phyloP scores from a whole-genome alignment of 345 rosid species.

The Ceriops tagal region DNA sequence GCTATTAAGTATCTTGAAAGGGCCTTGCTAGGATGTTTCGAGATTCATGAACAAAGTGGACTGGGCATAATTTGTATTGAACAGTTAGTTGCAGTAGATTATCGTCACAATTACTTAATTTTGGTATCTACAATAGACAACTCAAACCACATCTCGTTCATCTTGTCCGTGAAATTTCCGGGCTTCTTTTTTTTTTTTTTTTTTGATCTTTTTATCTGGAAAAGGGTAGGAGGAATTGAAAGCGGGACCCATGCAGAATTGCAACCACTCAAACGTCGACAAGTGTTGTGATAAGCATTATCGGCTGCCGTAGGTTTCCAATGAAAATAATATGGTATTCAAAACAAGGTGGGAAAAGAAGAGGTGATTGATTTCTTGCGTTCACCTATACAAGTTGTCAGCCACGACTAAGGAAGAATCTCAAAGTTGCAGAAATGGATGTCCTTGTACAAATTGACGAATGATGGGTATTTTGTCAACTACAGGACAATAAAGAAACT shows the following conservation, averaged over 20 bases:
- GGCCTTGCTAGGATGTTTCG: too few relatives aligned
- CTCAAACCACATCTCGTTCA: too few relatives aligned
- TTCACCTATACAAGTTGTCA: background rate
- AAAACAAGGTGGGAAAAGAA: background rate
- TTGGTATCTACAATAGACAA: too few relatives aligned
- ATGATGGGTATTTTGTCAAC: background rate
- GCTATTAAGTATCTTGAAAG: background rate
- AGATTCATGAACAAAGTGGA: too few relatives aligned
- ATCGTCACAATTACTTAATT: too few relatives aligned
- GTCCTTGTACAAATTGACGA: background rate
- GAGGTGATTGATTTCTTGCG: background rate
- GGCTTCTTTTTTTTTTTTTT: too few relatives aligned
- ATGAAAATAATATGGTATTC: background rate
- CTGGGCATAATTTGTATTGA: too few relatives aligned
- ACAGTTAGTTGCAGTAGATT: too few relatives aligned
- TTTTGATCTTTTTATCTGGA: background rate
- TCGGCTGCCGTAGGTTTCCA: background rate
- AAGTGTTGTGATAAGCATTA: background rate
- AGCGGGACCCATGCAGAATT: background rate
- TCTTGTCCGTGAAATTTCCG: too few relatives aligned
- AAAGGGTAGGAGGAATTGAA: conserved; percentile 6
- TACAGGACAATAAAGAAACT: too few relatives aligned
- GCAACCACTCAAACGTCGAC: background rate
- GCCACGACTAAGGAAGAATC: background rate
- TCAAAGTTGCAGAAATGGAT: background rate